phyloP scores from a whole-genome alignment of 73 alveolate genomes.

The Tetrahymena elliotti region DNA sequence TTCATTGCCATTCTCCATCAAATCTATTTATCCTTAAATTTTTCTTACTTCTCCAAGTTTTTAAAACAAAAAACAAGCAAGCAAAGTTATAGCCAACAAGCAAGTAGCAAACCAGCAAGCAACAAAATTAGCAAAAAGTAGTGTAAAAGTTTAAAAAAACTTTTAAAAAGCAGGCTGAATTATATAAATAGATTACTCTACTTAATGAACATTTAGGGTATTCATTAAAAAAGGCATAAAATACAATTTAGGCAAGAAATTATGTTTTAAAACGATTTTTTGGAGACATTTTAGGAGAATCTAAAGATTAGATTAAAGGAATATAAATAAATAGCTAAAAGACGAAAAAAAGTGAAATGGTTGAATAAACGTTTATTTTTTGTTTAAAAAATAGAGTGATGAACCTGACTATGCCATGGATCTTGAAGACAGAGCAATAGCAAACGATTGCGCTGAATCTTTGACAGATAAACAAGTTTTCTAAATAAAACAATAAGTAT shows the following conservation, averaged over 20 bases:
- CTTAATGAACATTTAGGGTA: too few species aligned
- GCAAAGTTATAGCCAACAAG: neutral
- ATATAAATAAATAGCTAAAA: neutral
- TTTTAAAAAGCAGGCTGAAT: neutral
- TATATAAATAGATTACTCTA: too few species aligned
- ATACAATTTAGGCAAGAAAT: neutral
- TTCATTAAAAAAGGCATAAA: neutral
- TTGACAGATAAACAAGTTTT: slow-evolving; percentile 26
- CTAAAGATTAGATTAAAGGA: neutral
- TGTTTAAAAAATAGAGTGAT: neutral
- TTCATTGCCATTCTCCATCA: neutral
- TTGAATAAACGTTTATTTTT: neutral
- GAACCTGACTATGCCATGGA: neutral
- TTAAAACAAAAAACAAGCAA: neutral
- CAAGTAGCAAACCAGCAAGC: neutral
- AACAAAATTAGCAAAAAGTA: neutral
- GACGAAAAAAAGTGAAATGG: neutral
- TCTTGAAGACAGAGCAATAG: neutral
- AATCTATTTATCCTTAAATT: neutral
- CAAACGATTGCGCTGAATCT: neutral
- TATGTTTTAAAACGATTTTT: too few species aligned
- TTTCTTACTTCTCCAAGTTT: neutral
- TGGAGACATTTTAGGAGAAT: neutral
- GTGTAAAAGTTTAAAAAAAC: too few species aligned
- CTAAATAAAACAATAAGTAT: slow-evolving; percentile 5